Percentiles rank a stretch among this genome's conserved stretches.
Conservation (phyloP, 306 rosid genomes). For the Cicer chorassanicum region DNA sequence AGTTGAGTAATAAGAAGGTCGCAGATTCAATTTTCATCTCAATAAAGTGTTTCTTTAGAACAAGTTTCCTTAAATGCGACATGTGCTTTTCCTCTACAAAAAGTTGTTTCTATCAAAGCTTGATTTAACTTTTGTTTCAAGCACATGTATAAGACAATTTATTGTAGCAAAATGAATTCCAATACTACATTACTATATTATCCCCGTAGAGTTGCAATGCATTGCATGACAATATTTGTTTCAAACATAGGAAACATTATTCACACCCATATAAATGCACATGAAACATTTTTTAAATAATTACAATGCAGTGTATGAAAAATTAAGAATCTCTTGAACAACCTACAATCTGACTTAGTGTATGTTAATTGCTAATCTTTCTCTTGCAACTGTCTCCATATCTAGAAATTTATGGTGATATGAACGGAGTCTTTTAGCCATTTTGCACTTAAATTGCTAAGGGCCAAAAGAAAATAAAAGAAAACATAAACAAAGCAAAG, state of each 20-base stretch:
- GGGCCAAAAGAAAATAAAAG: not conserved
- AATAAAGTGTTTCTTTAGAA: too few species aligned
- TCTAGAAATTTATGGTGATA: not conserved
- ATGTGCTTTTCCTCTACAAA: too few species aligned
- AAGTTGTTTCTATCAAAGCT: too few species aligned
- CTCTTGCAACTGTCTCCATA: not conserved
- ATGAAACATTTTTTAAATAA: not conserved
- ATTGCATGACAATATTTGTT: not conserved
- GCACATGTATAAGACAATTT: not conserved
- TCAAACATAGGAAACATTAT: not conserved
- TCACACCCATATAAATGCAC: too few species aligned
- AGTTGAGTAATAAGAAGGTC: too few species aligned
- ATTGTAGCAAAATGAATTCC: not conserved
- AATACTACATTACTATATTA: too few species aligned
- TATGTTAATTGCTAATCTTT: not conserved
- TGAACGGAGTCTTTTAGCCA: not conserved
- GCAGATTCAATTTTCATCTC: too few species aligned
- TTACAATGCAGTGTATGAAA: not conserved
- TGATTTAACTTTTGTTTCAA: too few species aligned
- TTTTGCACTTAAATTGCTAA: not conserved
- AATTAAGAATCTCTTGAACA: not conserved
- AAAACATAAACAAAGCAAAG: not conserved
- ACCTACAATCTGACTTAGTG: not conserved
- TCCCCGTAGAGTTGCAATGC: too few species aligned
- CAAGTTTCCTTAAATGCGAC: too few species aligned